phyloP scores from a whole-genome alignment of 176 grass and related monocot species.

The Neostapfia colusana region DNA sequence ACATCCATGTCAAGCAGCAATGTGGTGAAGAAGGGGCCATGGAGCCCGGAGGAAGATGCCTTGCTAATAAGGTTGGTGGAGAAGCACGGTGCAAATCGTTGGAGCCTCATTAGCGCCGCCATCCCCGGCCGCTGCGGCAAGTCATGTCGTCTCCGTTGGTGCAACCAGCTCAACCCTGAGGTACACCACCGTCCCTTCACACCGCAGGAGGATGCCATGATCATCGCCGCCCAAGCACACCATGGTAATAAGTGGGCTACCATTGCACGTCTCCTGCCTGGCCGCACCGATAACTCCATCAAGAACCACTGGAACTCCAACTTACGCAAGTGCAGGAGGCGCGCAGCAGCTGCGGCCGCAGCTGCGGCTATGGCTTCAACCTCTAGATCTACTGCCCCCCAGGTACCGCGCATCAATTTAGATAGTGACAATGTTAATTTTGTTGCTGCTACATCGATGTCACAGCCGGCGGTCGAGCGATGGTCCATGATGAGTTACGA shows the following conservation, averaged over 20 bases:
- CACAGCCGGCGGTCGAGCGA: not conserved
- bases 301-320: constrained; percentile 84
- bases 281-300: constrained; percentile 70
- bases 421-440: not conserved
- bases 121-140: constrained; percentile 47
- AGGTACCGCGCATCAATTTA: not conserved
- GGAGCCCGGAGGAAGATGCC: constrained; percentile 55
- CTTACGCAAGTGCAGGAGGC: constrained; percentile 33
- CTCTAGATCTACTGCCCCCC: not conserved
- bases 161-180: constrained; percentile 48
- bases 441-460: not conserved
- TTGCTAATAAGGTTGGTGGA: constrained; percentile 45
- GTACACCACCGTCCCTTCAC: constrained; percentile 50
- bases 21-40: constrained; percentile 45
- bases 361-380: not conserved
- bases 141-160: constrained; percentile 59
- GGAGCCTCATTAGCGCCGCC: constrained; percentile 42
- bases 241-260: constrained; percentile 70
- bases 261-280: constrained; percentile 67
- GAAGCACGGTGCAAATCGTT: constrained; percentile 43
- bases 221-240: constrained; percentile 38
- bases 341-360: not conserved
- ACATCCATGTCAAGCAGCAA: not conserved
- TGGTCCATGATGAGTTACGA: not conserved
- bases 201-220: constrained; percentile 26